Evolutionary conservation across 2,329 filamentous ascomycete genomes (phyloP), one percentile per base, ranked within the genome.

Genomic region (Fusarium begoniae): DNA sequence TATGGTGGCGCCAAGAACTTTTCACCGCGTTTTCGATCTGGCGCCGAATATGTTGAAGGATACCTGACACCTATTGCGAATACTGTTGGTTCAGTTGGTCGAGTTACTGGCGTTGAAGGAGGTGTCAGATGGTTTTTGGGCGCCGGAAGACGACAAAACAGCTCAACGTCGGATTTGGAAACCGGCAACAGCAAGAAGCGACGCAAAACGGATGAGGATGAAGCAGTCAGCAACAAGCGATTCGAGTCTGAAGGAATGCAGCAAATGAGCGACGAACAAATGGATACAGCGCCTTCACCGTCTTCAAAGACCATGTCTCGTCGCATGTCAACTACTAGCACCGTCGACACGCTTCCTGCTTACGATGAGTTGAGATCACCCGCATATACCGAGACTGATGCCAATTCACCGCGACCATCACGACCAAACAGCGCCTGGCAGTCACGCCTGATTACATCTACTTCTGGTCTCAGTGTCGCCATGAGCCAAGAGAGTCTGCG

Each of bases 1-100:
- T 98, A 98, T 81, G 92, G 93, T 35, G 92, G 89, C 6, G 95
- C 94, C 17, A 98, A 98, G 83, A 94, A 95, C 75, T 97, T 96
- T 78, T 97, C 94, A 3, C 95, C 96, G 0, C 90, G 93, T 5
- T 94, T 98, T 80, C 95, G 94, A 81, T 93, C 93, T n/a, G 90
- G 95, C 69, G 96, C 94, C 55, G 94, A 98, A 81, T 94, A 97
- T 77, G 91, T 98, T 26, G 96, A 98, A 82, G 92, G 94, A 53
- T 96, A 94, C 75, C 90, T 98, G 58, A 94, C 93, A 3, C 95
- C 94, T 3, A 90, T 98, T 59, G 94, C 94, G 59, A 96, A 94
- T 79, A 96, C 94, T 0, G 93, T 98, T 37, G 93, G 94, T 20
- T 93, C 91, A 2, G 93, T 98, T 11, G 93, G 94, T 37, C 90